A percentile compares a stretch with the other conserved stretches of the same genome.
Conservation (phyloP, 2,329 filamentous ascomycete species). For the Mycogone perniciosa region DNA sequence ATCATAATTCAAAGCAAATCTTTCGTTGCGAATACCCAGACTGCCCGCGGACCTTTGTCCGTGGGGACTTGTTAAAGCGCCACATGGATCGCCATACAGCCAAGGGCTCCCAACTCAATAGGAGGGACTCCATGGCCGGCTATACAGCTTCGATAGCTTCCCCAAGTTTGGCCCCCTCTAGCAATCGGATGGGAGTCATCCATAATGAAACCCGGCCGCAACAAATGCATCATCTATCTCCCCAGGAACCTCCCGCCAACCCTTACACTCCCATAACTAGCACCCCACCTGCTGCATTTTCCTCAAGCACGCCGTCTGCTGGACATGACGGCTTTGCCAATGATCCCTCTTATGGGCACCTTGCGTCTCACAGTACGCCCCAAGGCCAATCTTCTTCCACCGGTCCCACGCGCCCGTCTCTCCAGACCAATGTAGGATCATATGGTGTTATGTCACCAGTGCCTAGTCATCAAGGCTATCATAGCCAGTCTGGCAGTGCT, state of each 20-base stretch:
- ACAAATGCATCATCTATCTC: slow-evolving; percentile 40
- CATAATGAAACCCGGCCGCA: slow-evolving; percentile 29
- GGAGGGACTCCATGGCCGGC: slow-evolving; percentile 53
- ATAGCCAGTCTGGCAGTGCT: slow-evolving; percentile 39
- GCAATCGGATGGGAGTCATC: slow-evolving; percentile 36
- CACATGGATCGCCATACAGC: slow-evolving; percentile 77
- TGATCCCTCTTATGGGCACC: not conserved
- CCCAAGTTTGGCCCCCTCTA: slow-evolving; percentile 33
- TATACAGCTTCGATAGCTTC: slow-evolving; percentile 26
- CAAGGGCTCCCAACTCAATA: slow-evolving; percentile 68
- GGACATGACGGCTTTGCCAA: slow-evolving; percentile 5
- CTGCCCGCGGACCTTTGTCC: slow-evolving; percentile 84
- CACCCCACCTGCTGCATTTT: slow-evolving; percentile 33
- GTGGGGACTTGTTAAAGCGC: slow-evolving; percentile 84
- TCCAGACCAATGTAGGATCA: slow-evolving; percentile 41
- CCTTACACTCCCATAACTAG: slow-evolving; percentile 42
- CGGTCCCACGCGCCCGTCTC: slow-evolving; percentile 37
- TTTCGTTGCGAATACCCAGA: slow-evolving; percentile 90
- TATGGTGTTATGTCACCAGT: slow-evolving; percentile 51
- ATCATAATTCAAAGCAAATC: slow-evolving; percentile 92
- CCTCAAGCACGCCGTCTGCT: slow-evolving; percentile 13
- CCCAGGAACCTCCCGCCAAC: slow-evolving; percentile 37
- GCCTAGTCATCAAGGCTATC: slow-evolving; percentile 42
- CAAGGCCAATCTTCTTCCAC: slow-evolving; percentile 28
- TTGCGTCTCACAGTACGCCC: slow-evolving; percentile 22